Conservation (phyloP, 2,329 filamentous ascomycete genomes). For the Botrytis elliptica region DNA sequence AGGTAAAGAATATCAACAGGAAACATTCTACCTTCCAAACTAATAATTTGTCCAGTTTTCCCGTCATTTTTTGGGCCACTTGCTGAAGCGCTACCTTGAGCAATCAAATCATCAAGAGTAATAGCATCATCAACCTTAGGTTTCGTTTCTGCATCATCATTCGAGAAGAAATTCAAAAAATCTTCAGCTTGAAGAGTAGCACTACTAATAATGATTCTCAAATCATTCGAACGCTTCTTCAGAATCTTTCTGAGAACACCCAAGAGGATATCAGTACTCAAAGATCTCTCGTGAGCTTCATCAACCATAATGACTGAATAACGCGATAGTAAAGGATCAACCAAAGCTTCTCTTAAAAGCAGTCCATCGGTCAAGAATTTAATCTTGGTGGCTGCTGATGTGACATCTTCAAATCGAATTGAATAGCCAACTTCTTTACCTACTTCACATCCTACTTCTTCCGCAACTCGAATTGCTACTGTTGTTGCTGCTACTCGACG, state of each 20-base stretch:
- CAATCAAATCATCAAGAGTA: slow-evolving; percentile 38
- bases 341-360: slow-evolving; percentile 84
- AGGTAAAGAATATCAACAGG: slow-evolving; percentile 86
- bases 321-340: slow-evolving; percentile 84
- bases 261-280: slow-evolving; percentile 88
- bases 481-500: slow-evolving; percentile 88
- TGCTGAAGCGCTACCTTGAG: slow-evolving; percentile 31
- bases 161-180: slow-evolving; percentile 74
- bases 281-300: slow-evolving; percentile 89
- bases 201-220: slow-evolving; percentile 88
- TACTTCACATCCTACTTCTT: slow-evolving; percentile 81
- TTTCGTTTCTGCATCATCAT: slow-evolving; percentile 39
- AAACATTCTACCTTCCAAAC: slow-evolving; percentile 81
- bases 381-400: slow-evolving; percentile 79
- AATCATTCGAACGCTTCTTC: slow-evolving; percentile 68
- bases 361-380: slow-evolving; percentile 96
- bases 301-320: slow-evolving; percentile 98
- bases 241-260: slow-evolving; percentile 89
- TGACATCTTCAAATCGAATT: slow-evolving; percentile 88
- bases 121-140: slow-evolving; percentile 41
- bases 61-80: slow-evolving; percentile 35
- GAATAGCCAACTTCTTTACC: slow-evolving; percentile 93
- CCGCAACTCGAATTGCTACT: slow-evolving; percentile 82
- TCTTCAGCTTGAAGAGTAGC: slow-evolving; percentile 88
- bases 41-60: slow-evolving; percentile 66